Evolutionary conservation across 2,329 filamentous ascomycete genomes (phyloP), one percentile per base, ranked within the genome.

Genomic region (Dactylellina haptotyla): DNA sequence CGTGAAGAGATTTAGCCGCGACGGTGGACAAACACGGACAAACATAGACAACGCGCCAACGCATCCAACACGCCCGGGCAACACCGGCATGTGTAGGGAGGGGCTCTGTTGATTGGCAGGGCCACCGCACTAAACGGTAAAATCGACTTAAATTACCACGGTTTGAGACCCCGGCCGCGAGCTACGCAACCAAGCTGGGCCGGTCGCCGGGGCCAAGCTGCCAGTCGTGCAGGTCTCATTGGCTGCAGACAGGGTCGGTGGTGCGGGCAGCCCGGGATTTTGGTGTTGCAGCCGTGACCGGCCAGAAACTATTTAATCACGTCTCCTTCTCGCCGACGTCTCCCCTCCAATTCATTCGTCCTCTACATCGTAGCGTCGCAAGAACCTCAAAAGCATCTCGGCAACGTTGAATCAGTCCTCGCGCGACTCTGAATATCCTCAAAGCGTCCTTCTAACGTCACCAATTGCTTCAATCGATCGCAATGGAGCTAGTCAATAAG

Each of bases 401-500:
- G 2, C 26, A 20, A 12, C 51, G 45, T 53, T 30, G 14, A n/a
- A 20, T 45, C 54, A 28, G 14, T 32, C 23, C 12, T 58, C 37
- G 20, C 9, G n/a, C n/a, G n/a, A n/a, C 20, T 45, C 39, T 43
- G 8, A 43, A 43, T 10, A 43, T 16, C 30, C 30, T 34, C 30
- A 34, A n/a, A n/a, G n/a, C n/a, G n/a, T n/a, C n/a, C n/a, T n/a
- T n/a, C n/a, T n/a, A n/a, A n/a, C 23, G 45, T 50, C 8, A 28
- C 2, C 26, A 34, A 18, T 34, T 18, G 14, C 57, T 59, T 53
- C 45, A 46, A 20, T 25, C 26, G 45, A 30, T 26, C 26, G 53
- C 10, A 23, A 72, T 72, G 67, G 67, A 72, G 8, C 51, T 72
- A 3, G 67, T 72, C 43, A 72, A 72, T 18, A 37, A 53, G 67